A percentile compares a stretch with the other conserved stretches of the same genome.
Evolutionary conservation across 1,284 basidiomycete species (phyloP).

Genomic region (Cystobasidium pallidum): DNA sequence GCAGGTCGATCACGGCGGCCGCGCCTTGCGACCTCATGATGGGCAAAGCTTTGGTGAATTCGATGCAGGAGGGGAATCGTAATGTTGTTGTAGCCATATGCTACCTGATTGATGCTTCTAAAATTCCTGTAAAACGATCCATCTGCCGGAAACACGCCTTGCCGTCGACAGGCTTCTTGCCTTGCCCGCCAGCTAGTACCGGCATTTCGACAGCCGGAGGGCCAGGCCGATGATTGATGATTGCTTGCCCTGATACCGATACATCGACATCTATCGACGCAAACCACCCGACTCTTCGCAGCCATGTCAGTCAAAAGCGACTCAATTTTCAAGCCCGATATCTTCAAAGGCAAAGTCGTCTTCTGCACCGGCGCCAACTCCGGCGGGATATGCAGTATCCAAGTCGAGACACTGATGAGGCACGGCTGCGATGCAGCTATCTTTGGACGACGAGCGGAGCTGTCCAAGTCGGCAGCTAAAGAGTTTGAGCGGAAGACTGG

Average conservation of each 20-base stretch:
- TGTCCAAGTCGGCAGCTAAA: conserved; percentile 71
- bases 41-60: not conserved
- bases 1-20: not conserved
- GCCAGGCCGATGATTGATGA: not conserved
- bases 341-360: conserved; percentile 90
- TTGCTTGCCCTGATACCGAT: not conserved
- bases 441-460: conserved; percentile 64
- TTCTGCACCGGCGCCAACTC: conserved; percentile 82
- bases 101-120: no score
- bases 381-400: conserved; percentile 81
- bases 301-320: conserved; percentile 44
- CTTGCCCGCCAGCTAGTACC: no score
- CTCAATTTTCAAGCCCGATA: conserved; percentile 70
- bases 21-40: no score
- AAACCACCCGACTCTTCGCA: not conserved
- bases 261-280: not conserved
- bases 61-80: not conserved
- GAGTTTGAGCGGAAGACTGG: conserved; percentile 70
- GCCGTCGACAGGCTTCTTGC: no score
- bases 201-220: no score
- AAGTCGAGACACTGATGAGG: conserved; percentile 84
- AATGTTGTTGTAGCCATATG: not conserved
- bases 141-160: no score
- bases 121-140: no score
- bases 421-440: conserved; percentile 62